Evolutionary conservation across 352 stramenopile species (phyloP).

Genomic region (Globisporangium megalacanthum): DNA sequence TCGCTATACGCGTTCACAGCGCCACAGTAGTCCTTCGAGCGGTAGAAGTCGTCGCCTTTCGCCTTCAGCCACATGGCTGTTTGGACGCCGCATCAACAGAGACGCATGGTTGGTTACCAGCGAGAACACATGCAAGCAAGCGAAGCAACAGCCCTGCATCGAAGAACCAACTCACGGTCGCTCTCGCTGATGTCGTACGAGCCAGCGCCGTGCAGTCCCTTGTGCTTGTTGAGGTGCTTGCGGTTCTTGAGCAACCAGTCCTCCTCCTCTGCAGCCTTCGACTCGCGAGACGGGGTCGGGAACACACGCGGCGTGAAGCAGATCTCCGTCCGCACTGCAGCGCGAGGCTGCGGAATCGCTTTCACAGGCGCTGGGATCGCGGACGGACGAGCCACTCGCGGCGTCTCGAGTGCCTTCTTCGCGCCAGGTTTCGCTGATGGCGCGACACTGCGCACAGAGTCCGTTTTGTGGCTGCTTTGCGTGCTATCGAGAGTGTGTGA

Average conservation of each 20-base stretch:
- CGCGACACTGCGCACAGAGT: background rate
- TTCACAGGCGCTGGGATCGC: conserved; percentile 9
- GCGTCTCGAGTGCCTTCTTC: conserved; percentile 2
- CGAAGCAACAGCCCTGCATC: conserved; percentile 7
- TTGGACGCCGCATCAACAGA: background rate
- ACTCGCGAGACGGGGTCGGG: conserved; percentile 71
- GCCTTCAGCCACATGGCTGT: conserved; percentile 82
- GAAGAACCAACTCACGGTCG: conserved; percentile 42
- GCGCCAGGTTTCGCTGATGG: background rate
- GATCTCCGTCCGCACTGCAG: conserved; percentile 40
- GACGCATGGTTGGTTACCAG: background rate
- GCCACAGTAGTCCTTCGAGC: conserved; percentile 56
- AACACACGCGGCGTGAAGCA: conserved; percentile 76
- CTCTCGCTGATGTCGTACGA: conserved; percentile 82
- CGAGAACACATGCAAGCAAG: background rate
- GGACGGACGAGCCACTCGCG: background rate
- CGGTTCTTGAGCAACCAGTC: conserved; percentile 83
- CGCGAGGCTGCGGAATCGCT: conserved; percentile 37
- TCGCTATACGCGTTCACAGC: conserved; percentile 70
- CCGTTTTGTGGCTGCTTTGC: background rate
- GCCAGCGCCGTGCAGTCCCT: conserved; percentile 37
- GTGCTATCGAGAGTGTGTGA: background rate
- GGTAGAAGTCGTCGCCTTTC: conserved; percentile 82
- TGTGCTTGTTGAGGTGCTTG: conserved; percentile 69
- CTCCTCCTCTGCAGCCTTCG: conserved; percentile 75